phyloP scores from a whole-genome alignment of 352 stramenopile species.

The Thalassiosira exigua region DNA sequence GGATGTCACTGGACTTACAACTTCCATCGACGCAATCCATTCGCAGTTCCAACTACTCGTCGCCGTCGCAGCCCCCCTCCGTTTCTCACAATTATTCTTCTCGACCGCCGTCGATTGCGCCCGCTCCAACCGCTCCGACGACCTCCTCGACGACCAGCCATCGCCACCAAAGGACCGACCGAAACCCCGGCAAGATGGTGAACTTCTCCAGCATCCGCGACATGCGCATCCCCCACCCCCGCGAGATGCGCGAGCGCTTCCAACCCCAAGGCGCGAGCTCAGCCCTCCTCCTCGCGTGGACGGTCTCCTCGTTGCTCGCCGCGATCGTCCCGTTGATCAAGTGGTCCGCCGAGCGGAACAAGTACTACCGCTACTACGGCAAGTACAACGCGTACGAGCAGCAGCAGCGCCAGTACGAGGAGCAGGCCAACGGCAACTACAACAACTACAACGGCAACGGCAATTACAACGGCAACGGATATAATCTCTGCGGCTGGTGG shows the following conservation, averaged over 20 bases:
- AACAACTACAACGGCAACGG: conserved; percentile 43
- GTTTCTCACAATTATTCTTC: neutral
- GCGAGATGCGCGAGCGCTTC: conserved; percentile 29
- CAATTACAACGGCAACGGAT: conserved; percentile 21
- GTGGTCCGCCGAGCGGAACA: conserved; percentile 31
- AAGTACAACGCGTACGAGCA: conserved; percentile 47
- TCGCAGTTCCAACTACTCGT: neutral
- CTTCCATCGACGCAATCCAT: neutral
- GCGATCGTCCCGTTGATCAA: conserved; percentile 41
- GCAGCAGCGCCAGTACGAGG: conserved; percentile 23
- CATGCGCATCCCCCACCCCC: conserved; percentile 22
- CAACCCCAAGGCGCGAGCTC: conserved; percentile 18
- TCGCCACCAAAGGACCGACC: neutral
- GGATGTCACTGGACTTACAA: neutral
- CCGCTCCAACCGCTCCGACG: neutral
- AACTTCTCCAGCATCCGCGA: neutral
- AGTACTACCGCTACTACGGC: conserved; percentile 42
- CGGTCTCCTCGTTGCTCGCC: conserved; percentile 40
- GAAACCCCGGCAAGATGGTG: neutral
- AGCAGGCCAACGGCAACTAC: conserved; percentile 22
- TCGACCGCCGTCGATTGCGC: neutral
- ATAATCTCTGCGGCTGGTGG: conserved; percentile 43
- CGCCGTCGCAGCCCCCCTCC: neutral
- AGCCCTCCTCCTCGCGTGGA: conserved; percentile 19
- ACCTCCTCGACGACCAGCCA: neutral